phyloP scores from a whole-genome alignment of 1,284 basidiomycete species.

The Cerioporus squamosus region DNA sequence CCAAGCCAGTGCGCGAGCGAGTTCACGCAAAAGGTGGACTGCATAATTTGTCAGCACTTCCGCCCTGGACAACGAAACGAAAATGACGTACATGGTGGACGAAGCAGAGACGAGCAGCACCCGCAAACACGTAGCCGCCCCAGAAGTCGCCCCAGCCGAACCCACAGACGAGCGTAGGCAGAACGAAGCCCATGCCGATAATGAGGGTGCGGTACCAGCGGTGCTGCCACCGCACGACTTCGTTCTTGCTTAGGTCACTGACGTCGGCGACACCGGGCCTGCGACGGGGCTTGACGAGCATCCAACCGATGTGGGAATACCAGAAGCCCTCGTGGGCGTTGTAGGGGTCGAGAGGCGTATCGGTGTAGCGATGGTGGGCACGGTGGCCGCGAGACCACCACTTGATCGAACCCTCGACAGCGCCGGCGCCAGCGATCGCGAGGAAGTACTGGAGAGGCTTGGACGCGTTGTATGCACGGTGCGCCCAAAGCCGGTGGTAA shows the following conservation, averaged over 20 bases:
- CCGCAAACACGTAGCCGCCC: conserved; percentile 90
- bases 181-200: conserved; percentile 70
- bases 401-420: conserved; percentile 89
- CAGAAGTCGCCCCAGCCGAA: conserved; percentile 83
- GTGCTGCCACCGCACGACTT: conserved; percentile 88
- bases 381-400: conserved; percentile 97
- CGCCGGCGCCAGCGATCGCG: conserved; percentile 81
- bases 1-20: conserved; percentile 95
- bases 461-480: conserved; percentile 90
- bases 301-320: conserved; percentile 91
- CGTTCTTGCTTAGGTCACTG: conserved; percentile 80
- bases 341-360: conserved; percentile 95
- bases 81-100: conserved; percentile 84
- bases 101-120: conserved; percentile 79
- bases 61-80: background rate
- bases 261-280: conserved; percentile 90
- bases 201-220: conserved; percentile 78
- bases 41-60: background rate
- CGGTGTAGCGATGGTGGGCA: conserved; percentile 94
- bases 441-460: conserved; percentile 80
- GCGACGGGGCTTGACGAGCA: conserved; percentile 88
- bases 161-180: conserved; percentile 82
- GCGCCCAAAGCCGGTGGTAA: conserved; percentile 94
- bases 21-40: conserved; percentile 96
- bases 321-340: conserved; percentile 85